Evolutionary conservation across 257 asterid species (phyloP).

Genomic region (Plantago ovata): DNA sequence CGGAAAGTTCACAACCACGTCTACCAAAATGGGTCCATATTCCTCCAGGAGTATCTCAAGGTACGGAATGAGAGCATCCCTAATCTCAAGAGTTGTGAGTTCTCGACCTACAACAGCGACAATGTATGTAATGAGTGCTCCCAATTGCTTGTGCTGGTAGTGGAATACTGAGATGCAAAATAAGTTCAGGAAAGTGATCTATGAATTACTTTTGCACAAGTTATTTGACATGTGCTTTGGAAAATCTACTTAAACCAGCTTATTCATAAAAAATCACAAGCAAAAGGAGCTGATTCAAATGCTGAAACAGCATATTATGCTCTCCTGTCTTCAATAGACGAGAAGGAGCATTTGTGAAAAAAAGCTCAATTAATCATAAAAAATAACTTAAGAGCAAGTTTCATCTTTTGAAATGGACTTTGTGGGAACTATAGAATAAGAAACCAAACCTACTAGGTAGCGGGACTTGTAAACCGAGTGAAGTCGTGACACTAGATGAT

Average conservation of each 20-base stretch:
- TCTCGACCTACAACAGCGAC: slow-evolving; percentile 61
- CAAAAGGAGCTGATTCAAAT: too few species aligned
- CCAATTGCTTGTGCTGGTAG: too few species aligned
- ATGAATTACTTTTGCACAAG: too few species aligned
- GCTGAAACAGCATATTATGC: background rate
- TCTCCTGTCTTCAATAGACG: too few species aligned
- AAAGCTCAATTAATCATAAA: slow-evolving; percentile 9
- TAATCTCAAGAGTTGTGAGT: slow-evolving; percentile 88
- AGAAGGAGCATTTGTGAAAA: background rate
- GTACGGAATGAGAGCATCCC: slow-evolving; percentile 86
- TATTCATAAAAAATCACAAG: too few species aligned
- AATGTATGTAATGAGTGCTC: background rate
- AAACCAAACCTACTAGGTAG: slow-evolving; percentile 90
- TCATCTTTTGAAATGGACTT: slow-evolving; percentile 4
- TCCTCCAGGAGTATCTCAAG: slow-evolving; percentile 73
- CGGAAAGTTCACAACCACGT: slow-evolving; percentile 73
- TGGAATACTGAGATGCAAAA: too few species aligned
- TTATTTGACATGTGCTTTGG: too few species aligned
- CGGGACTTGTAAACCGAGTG: slow-evolving; percentile 89
- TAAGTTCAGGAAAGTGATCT: background rate
- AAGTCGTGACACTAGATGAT: slow-evolving; percentile 77
- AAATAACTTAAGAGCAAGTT: slow-evolving; percentile 6
- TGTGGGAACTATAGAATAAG: slow-evolving; percentile 20
- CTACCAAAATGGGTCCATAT: slow-evolving; percentile 55
- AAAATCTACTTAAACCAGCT: too few species aligned